Percentiles rank a stretch among this genome's conserved stretches.
phyloP scores from a whole-genome alignment of 1,284 basidiomycete species.

The Rhodotorula sp. region DNA sequence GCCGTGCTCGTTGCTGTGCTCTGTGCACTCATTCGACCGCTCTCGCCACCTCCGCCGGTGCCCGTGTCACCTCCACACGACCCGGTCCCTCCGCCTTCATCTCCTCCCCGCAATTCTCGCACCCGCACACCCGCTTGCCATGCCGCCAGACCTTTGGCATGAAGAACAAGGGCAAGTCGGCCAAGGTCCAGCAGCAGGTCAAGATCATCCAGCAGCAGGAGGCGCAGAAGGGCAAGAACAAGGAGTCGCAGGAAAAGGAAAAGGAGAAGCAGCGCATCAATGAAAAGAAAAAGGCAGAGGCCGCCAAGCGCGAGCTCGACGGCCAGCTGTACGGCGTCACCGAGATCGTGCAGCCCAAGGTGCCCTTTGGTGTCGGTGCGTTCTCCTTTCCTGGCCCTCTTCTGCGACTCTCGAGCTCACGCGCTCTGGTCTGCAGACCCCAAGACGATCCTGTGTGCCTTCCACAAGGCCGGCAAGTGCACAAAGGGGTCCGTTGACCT shows the following conservation, averaged over 20 bases:
- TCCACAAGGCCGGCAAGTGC: slow-evolving; percentile 84
- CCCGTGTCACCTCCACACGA: slow-evolving; percentile 21
- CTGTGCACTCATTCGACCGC: neutral
- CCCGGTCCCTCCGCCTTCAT: slow-evolving; percentile 28
- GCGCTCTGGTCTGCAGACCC: slow-evolving; percentile 60
- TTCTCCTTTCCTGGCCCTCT: neutral
- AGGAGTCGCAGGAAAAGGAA: slow-evolving; percentile 74
- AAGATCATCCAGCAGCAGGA: slow-evolving; percentile 60
- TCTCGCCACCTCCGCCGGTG: no score
- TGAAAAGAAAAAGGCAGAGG: slow-evolving; percentile 56
- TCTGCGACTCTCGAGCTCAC: neutral
- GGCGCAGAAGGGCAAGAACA: slow-evolving; percentile 37
- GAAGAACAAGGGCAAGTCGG: slow-evolving; percentile 79
- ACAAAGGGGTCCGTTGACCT: slow-evolving; percentile 64
- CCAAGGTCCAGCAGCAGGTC: slow-evolving; percentile 77
- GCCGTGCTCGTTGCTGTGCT: neutral
- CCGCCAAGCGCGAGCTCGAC: slow-evolving; percentile 81
- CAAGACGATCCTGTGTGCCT: slow-evolving; percentile 84
- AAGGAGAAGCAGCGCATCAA: slow-evolving; percentile 70
- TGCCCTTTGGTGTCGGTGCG: slow-evolving; percentile 78
- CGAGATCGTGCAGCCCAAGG: slow-evolving; percentile 51
- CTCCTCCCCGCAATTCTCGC: neutral
- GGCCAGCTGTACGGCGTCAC: slow-evolving; percentile 61
- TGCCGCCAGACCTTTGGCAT: slow-evolving; percentile 24
- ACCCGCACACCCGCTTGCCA: no score